A percentile compares a stretch with the other conserved stretches of the same genome.
These are phyloP conservation scores for Colletotrichum musae DNA, from an alignment of 2,329 filamentous ascomycete species.

Conservation along the genomic window DNA sequence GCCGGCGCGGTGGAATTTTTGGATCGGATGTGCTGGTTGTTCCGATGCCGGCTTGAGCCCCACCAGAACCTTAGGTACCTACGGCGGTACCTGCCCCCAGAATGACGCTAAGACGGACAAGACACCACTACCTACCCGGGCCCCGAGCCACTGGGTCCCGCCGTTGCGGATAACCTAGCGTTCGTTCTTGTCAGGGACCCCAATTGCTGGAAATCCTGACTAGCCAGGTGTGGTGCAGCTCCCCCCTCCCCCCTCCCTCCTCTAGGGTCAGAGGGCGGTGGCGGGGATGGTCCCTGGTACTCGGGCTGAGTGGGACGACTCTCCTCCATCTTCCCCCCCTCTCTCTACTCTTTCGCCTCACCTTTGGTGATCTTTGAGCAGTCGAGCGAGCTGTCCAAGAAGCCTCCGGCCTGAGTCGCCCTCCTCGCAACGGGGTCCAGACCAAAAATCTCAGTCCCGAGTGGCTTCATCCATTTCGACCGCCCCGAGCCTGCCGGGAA, in stretches of 20 bases:
- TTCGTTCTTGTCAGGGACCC: not conserved
- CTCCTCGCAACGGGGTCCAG: too few species aligned
- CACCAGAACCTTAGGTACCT: too few species aligned
- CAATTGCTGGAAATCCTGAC: not conserved
- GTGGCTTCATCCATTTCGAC: not conserved
- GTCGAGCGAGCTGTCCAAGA: too few species aligned
- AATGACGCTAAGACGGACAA: not conserved
- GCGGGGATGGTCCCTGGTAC: conserved; percentile 21
- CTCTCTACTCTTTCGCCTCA: not conserved
- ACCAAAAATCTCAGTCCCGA: not conserved
- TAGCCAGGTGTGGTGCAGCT: not conserved
- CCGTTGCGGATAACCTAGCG: conserved; percentile 14
- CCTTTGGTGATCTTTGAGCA: not conserved
- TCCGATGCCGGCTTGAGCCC: conserved; percentile 51
- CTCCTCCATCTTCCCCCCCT: not conserved
- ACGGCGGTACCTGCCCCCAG: not conserved
- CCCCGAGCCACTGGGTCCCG: not conserved
- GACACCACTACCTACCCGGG: too few species aligned
- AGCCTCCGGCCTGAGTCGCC: too few species aligned
- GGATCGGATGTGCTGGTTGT: conserved; percentile 47
- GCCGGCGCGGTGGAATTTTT: conserved; percentile 30
- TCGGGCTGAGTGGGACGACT: conserved; percentile 19
- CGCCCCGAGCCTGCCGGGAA: not conserved
- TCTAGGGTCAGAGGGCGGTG: conserved; percentile 11
- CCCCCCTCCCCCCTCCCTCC: not conserved